phyloP scores from a whole-genome alignment of 768 basidiomycete species.

The Pholiota molesta region DNA sequence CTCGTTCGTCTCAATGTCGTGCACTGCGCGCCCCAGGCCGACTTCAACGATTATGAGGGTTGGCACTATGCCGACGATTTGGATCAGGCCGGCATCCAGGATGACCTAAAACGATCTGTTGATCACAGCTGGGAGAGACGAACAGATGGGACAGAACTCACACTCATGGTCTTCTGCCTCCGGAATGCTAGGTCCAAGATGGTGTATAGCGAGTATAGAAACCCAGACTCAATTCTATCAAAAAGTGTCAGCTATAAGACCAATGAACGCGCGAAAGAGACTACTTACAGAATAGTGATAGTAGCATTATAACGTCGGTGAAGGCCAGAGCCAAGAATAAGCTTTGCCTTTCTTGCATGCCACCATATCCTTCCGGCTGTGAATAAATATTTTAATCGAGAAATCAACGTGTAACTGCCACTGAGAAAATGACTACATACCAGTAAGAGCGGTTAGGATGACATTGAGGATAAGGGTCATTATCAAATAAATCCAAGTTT shows the following conservation, averaged over 20 bases:
- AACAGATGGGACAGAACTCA: constrained; percentile 15
- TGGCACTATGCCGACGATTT: constrained; percentile 38
- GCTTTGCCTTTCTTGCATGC: constrained; percentile 28
- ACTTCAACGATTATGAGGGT: constrained; percentile 39
- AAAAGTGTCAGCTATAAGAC: neutral
- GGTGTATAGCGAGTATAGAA: constrained; percentile 39
- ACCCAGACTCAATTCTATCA: constrained; percentile 41
- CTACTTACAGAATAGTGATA: constrained; percentile 35
- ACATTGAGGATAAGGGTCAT: constrained; percentile 38
- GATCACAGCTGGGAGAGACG: neutral
- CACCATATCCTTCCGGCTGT: constrained; percentile 40
- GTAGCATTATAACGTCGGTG: constrained; percentile 35
- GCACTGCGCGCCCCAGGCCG: constrained; percentile 31
- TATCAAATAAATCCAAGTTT: constrained; percentile 36
- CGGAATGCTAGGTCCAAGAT: constrained; percentile 31
- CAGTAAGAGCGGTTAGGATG: constrained; percentile 35
- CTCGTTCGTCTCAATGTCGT: constrained; percentile 26
- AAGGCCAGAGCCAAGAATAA: constrained; percentile 29
- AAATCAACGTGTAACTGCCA: too few relatives aligned
- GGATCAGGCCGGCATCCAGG: constrained; percentile 30
- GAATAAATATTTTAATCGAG: neutral
- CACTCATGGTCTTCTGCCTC: constrained; percentile 18
- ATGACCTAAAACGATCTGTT: constrained; percentile 14
- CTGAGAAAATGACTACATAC: constrained; percentile 20
- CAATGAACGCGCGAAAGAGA: neutral